phyloP scores from a whole-genome alignment of 495 filamentous ascomycete genomes.

The Sporormia fimetaria region DNA sequence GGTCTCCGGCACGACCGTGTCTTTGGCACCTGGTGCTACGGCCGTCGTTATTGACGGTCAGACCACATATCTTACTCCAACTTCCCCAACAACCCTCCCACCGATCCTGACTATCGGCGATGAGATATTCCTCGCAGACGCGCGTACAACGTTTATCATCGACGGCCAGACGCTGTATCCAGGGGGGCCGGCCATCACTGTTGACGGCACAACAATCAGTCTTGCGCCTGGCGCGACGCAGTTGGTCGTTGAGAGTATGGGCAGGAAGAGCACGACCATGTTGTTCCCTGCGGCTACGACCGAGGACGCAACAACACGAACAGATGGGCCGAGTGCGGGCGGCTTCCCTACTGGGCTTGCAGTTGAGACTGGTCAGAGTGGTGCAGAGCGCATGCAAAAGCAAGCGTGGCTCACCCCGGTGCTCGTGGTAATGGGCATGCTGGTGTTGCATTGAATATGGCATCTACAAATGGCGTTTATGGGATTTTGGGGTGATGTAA shows the following conservation, averaged over 20 bases:
- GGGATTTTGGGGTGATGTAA: too few relatives aligned
- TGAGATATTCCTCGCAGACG: conserved; percentile 15
- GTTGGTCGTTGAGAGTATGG: conserved; percentile 21
- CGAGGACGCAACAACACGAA: too few relatives aligned
- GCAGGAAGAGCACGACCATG: conserved; percentile 7
- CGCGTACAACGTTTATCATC: conserved; percentile 28
- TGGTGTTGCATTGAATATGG: too few relatives aligned
- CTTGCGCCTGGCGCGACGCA: conserved; percentile 27
- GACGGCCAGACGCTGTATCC: conserved; percentile 29
- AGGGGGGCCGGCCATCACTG: conserved; percentile 29
- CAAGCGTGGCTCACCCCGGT: too few relatives aligned
- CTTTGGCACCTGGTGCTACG: conserved; percentile 23
- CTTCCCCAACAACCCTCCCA: conserved; percentile 11
- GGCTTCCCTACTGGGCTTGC: too few relatives aligned
- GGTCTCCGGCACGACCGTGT: conserved; percentile 24
- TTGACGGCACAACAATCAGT: conserved; percentile 28
- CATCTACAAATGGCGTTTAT: too few relatives aligned
- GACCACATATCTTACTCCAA: conserved; percentile 5
- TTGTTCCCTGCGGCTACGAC: conserved; percentile 22
- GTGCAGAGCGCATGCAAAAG: too few relatives aligned
- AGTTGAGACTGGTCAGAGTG: too few relatives aligned
- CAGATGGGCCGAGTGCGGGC: too few relatives aligned
- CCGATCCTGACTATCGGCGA: conserved; percentile 23
- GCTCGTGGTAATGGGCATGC: too few relatives aligned
- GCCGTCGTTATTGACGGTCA: conserved; percentile 24